Evolutionary conservation across 495 filamentous ascomycete species (phyloP).

Genomic region (Penicillium desertorum): DNA sequence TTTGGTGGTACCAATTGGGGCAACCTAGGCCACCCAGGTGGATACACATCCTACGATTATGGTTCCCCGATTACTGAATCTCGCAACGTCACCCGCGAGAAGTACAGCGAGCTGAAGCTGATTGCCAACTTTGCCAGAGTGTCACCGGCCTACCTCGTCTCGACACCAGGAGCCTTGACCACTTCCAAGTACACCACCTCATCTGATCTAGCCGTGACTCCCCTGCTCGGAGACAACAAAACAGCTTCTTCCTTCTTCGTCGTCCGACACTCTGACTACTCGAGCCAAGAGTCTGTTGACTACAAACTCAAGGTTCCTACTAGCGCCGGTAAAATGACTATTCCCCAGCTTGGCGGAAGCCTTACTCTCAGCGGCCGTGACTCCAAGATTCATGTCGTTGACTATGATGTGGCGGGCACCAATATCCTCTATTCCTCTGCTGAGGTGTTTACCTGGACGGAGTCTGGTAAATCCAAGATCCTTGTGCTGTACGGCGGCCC

Average conservation of each 20-base stretch:
- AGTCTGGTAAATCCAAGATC: conserved; percentile 57
- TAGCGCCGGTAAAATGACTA: conserved; percentile 56
- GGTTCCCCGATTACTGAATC: conserved; percentile 67
- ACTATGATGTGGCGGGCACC: conserved; percentile 65
- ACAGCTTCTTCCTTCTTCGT: conserved; percentile 60
- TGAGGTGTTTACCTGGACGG: conserved; percentile 73
- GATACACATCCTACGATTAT: conserved; percentile 77
- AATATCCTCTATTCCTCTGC: conserved; percentile 72
- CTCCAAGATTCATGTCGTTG: conserved; percentile 71
- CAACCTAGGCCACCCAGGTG: conserved; percentile 69
- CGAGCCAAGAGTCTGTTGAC: conserved; percentile 49
- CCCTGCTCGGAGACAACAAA: conserved; percentile 51
- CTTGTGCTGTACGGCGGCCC: conserved; percentile 69
- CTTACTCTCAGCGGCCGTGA: conserved; percentile 70
- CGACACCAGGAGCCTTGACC: conserved; percentile 48
- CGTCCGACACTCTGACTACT: conserved; percentile 63
- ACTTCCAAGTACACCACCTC: conserved; percentile 52
- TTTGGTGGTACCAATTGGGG: conserved; percentile 86
- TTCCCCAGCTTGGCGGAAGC: conserved; percentile 62
- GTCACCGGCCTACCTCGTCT: conserved; percentile 63
- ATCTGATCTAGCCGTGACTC: conserved; percentile 56
- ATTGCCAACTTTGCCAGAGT: conserved; percentile 69
- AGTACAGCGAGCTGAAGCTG: conserved; percentile 77
- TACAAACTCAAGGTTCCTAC: conserved; percentile 65
- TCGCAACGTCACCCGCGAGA: conserved; percentile 64